Percentiles rank a stretch among this genome's conserved stretches.
Conservation (phyloP, 192 early-diverging fungal species). For the Mortierella antarctica region DNA sequence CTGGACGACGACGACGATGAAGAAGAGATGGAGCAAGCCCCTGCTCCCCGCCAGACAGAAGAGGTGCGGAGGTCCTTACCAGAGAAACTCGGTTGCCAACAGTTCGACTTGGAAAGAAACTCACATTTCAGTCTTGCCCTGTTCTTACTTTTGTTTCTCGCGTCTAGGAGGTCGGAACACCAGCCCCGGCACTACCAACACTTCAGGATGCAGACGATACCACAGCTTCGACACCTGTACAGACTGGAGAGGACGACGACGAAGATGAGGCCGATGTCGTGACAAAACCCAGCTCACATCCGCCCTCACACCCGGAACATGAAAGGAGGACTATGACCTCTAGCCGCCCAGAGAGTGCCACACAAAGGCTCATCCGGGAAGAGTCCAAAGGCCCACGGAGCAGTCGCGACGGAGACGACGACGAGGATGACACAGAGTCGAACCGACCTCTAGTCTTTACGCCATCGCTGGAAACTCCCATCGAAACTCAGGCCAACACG, state of each 20-base stretch:
- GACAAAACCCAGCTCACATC: not conserved
- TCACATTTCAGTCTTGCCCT: not conserved
- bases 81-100: too few relatives aligned
- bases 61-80: constrained; percentile 7
- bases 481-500: constrained; percentile 51
- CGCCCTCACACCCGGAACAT: constrained; percentile 13
- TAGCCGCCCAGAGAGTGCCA: not conserved
- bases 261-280: constrained; percentile 28
- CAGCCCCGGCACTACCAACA: constrained; percentile 34
- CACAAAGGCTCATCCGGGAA: constrained; percentile 10
- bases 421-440: constrained; percentile 51
- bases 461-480: constrained; percentile 41
- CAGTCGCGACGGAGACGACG: constrained; percentile 23
- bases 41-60: constrained; percentile 27
- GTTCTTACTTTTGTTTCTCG: not conserved
- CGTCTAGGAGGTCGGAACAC: constrained; percentile 45
- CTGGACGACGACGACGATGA: constrained; percentile 58
- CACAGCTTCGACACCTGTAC: constrained; percentile 29
- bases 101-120: too few relatives aligned
- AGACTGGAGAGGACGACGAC: constrained; percentile 44
- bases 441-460: constrained; percentile 48
- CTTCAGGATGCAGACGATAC: constrained; percentile 51
- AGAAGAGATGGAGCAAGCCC: constrained; percentile 40
- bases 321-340: constrained; percentile 2
- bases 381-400: not conserved